These are phyloP conservation scores for Nicotiana rustica DNA, from an alignment of 305 asterid species.

Conservation along the genomic window DNA sequence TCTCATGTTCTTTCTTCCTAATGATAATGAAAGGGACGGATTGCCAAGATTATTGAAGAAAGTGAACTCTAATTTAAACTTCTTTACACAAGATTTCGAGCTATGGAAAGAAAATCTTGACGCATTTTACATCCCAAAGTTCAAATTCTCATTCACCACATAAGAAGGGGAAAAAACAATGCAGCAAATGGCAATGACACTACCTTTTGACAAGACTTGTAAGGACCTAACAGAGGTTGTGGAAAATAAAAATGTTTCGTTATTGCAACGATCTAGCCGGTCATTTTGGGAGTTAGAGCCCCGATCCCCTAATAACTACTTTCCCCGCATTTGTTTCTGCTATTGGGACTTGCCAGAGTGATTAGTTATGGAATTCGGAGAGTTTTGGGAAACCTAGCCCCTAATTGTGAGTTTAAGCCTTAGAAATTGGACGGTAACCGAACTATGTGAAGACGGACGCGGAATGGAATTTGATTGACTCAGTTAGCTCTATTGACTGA, in stretches of 20 bases:
- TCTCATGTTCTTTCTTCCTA: background rate
- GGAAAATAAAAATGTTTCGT: constrained; percentile 38
- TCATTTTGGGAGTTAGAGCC: too few relatives aligned
- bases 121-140: constrained; percentile 41
- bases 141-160: constrained; percentile 61
- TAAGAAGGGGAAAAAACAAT: constrained; percentile 63
- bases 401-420: too few relatives aligned
- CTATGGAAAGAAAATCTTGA: background rate
- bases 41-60: background rate
- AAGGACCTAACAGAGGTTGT: constrained; percentile 69
- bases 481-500: too few relatives aligned
- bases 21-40: background rate
- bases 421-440: too few relatives aligned
- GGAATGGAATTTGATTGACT: too few relatives aligned
- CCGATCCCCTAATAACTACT: too few relatives aligned
- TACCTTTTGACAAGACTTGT: constrained; percentile 54
- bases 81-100: background rate
- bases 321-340: too few relatives aligned
- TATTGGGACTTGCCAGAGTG: too few relatives aligned
- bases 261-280: background rate
- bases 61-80: background rate
- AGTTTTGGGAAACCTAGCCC: too few relatives aligned
- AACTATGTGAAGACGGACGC: too few relatives aligned
- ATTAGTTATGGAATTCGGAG: too few relatives aligned
- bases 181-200: constrained; percentile 55